Evolutionary conservation across 2,329 filamentous ascomycete genomes (phyloP).

Genomic region (Ceratocystis cubensis): DNA sequence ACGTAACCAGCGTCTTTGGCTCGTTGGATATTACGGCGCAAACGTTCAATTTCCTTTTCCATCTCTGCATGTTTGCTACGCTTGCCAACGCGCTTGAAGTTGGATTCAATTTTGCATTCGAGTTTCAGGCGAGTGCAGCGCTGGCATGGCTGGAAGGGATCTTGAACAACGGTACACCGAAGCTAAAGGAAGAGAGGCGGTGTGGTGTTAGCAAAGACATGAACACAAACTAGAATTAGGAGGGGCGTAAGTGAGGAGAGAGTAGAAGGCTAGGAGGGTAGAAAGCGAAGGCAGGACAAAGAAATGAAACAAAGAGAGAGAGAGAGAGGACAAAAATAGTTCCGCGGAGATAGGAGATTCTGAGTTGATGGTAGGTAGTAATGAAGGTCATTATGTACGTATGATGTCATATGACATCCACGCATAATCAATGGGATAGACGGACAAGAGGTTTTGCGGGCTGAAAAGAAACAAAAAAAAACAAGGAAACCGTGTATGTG

Average conservation of each 20-base stretch:
- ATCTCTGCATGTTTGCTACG: constrained; percentile 74
- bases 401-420: background rate
- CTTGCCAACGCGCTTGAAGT: constrained; percentile 76
- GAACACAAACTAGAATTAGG: background rate
- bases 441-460: no score
- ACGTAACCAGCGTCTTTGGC: constrained; percentile 48
- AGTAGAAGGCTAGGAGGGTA: no score
- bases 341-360: background rate
- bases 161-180: constrained; percentile 72
- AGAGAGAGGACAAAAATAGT: background rate
- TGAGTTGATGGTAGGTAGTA: background rate
- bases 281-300: background rate
- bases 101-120: constrained; percentile 74
- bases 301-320: background rate
- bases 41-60: constrained; percentile 66
- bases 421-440: no score
- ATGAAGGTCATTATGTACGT: background rate
- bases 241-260: no score
- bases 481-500: constrained; percentile 16
- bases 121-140: constrained; percentile 69
- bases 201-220: constrained; percentile 1
- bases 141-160: constrained; percentile 64
- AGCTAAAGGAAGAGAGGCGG: constrained; percentile 37
- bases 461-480: no score
- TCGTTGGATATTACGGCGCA: constrained; percentile 48